phyloP scores from a whole-genome alignment of 805 yeast species.

The Wickerhamiella australiensis region DNA sequence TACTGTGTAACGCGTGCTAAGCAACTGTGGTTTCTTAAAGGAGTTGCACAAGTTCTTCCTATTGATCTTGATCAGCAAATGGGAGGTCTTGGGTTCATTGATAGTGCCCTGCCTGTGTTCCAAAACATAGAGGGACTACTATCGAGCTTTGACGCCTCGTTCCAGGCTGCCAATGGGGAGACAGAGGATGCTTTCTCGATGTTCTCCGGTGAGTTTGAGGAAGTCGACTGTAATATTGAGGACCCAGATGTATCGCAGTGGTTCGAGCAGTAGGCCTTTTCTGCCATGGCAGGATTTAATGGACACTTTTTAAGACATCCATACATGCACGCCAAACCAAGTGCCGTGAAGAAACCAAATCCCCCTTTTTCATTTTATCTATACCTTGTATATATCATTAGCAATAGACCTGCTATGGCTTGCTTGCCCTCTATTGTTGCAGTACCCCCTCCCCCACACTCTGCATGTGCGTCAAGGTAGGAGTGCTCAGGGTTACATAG shows the following conservation, averaged over 20 bases:
- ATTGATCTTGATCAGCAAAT: constrained; percentile 77
- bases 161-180: constrained; percentile 19
- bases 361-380: too few relatives aligned
- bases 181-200: constrained; percentile 13
- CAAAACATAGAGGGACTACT: constrained; percentile 23
- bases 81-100: constrained; percentile 40
- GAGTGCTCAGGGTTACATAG: too few relatives aligned
- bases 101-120: constrained; percentile 34
- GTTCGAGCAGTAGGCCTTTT: constrained; percentile 1
- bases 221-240: not conserved
- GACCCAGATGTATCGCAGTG: not conserved
- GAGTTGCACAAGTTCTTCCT: constrained; percentile 77
- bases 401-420: too few relatives aligned
- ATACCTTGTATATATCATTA: too few relatives aligned
- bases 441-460: too few relatives aligned
- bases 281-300: too few relatives aligned
- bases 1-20: constrained; percentile 82
- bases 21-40: constrained; percentile 87
- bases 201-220: not conserved
- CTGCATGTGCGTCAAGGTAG: too few relatives aligned
- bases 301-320: too few relatives aligned
- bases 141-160: constrained; percentile 22
- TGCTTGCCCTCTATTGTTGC: too few relatives aligned
- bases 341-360: too few relatives aligned
- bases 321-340: too few relatives aligned